Conservation (phyloP, 1,284 basidiomycete genomes). For the Porphyrellus sp. region DNA sequence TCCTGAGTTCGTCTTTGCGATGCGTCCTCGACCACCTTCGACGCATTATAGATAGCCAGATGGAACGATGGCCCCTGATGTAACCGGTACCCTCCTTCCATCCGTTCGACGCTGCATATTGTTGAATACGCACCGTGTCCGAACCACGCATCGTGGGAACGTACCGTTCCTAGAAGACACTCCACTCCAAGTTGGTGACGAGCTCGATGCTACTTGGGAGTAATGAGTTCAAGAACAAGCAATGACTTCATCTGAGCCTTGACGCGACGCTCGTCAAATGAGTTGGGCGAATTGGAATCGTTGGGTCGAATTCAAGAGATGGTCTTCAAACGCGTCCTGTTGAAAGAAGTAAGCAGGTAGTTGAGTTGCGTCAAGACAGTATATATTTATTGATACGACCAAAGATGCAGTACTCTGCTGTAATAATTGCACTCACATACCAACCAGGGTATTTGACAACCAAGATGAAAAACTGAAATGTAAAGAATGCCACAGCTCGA, state of each 20-base stretch:
- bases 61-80: conserved; percentile 55
- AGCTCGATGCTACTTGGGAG: too few species aligned
- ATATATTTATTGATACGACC: too few species aligned
- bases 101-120: conserved; percentile 68
- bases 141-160: conserved; percentile 71
- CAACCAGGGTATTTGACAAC: too few species aligned
- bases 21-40: conserved; percentile 87
- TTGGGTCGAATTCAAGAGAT: conserved; percentile 86
- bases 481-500: too few species aligned
- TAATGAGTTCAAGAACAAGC: too few species aligned
- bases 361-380: conserved; percentile 84
- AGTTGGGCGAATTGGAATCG: conserved; percentile 83
- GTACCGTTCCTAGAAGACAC: too few species aligned
- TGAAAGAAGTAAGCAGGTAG: conserved; percentile 63
- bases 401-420: too few species aligned
- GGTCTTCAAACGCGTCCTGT: conserved; percentile 70
- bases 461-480: too few species aligned
- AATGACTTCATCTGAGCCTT: too few species aligned
- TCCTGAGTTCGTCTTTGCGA: too few species aligned
- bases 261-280: conserved; percentile 84
- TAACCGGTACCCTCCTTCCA: conserved; percentile 77
- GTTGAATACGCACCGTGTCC: conserved; percentile 60
- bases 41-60: conserved; percentile 81
- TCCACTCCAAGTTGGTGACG: too few species aligned
- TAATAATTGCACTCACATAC: too few species aligned